Percentiles rank a stretch among this genome's conserved stretches.
These are phyloP conservation scores for Ehretia macrophylla DNA, from an alignment of 257 asterid species.

Conservation along the genomic window DNA sequence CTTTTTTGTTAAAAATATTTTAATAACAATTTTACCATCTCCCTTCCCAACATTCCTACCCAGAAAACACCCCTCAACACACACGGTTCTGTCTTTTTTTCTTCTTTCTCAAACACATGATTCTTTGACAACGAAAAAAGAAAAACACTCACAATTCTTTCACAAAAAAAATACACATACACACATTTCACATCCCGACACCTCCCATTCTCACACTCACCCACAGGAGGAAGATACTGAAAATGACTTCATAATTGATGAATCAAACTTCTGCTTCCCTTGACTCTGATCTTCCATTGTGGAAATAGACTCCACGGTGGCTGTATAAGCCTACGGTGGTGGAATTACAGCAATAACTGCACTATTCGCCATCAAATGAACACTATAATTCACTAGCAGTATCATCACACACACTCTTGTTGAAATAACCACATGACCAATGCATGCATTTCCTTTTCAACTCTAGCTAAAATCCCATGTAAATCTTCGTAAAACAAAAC, in stretches of 20 bases:
- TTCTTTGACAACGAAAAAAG: no score
- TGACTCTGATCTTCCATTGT: conserved; percentile 37
- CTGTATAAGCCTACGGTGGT: conserved; percentile 23
- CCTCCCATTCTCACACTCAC: no score
- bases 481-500: conserved; percentile 63
- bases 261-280: conserved; percentile 38
- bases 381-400: conserved; percentile 85
- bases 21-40: no score
- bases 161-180: no score
- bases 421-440: conserved; percentile 95
- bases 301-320: conserved; percentile 37
- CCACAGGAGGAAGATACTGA: conserved; percentile 52
- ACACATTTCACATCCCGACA: no score
- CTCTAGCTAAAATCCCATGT: conserved; percentile 71
- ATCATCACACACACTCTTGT: conserved; percentile 93
- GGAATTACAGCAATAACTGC: conserved; percentile 50
- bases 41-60: no score
- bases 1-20: no score
- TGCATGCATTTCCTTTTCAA: conserved; percentile 77
- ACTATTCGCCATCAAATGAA: conserved; percentile 55
- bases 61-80: no score
- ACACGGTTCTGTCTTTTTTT: no score
- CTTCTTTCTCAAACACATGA: no score
- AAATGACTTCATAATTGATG: conserved; percentile 41
- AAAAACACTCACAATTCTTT: no score